Evolutionary conservation across 169 alveolate genomes (phyloP).

Genomic region (Babesia ovata): DNA sequence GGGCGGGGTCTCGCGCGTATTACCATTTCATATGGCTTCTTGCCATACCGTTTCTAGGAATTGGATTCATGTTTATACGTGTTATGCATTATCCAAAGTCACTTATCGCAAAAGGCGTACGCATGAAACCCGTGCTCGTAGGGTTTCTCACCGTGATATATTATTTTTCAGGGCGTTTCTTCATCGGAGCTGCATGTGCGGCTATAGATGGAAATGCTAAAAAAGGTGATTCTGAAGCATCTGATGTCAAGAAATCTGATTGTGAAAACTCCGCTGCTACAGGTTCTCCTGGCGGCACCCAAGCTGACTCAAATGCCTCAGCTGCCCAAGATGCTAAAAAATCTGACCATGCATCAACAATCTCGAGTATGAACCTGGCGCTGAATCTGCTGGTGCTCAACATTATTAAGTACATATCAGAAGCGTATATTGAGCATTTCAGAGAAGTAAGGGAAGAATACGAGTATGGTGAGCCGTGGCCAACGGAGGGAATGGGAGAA

Average conservation of each 20-base stretch:
- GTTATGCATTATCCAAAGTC: slow-evolving; percentile 29
- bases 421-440: slow-evolving; percentile 23
- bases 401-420: slow-evolving; percentile 23
- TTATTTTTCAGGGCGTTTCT: slow-evolving; percentile 2
- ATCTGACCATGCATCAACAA: background rate
- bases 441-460: background rate
- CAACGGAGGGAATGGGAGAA: slow-evolving; percentile 26
- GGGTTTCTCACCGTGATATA: slow-evolving; percentile 27
- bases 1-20: background rate
- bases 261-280: too few relatives aligned
- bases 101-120: background rate
- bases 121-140: slow-evolving; percentile 21
- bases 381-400: slow-evolving; percentile 18
- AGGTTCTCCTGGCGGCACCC: too few relatives aligned
- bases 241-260: too few relatives aligned
- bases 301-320: background rate
- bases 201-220: slow-evolving; percentile 22
- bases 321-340: slow-evolving; percentile 7
- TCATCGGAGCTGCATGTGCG: background rate
- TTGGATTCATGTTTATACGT: slow-evolving; percentile 1
- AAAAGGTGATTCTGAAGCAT: background rate
- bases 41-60: slow-evolving; percentile 3
- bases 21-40: slow-evolving; percentile 15
- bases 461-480: slow-evolving; percentile 24
- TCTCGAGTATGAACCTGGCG: slow-evolving; percentile 12